Evolutionary conservation across 805 yeast species (phyloP).

Genomic region (Saccharomycopsis lassenensis): DNA sequence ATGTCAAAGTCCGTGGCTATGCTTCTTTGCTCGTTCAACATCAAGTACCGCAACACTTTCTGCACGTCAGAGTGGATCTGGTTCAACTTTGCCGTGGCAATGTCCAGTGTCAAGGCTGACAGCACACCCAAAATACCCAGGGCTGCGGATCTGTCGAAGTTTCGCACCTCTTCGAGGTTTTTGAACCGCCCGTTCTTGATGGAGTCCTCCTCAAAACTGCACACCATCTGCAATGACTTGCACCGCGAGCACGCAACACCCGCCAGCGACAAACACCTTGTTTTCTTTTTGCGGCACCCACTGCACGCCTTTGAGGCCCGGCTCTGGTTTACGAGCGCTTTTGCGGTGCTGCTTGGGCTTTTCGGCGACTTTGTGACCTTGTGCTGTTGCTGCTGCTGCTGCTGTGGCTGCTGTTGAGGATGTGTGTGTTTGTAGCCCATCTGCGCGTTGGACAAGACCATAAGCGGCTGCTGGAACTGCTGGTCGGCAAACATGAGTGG

Average conservation of each 20-base stretch:
- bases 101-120: not conserved
- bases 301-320: slow-evolving; percentile 26
- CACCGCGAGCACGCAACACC: slow-evolving; percentile 36
- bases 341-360: not conserved
- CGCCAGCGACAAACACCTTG: slow-evolving; percentile 33
- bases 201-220: slow-evolving; percentile 33
- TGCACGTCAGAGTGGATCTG: slow-evolving; percentile 19
- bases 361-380: slow-evolving; percentile 3
- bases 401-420: too few relatives aligned
- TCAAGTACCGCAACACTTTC: slow-evolving; percentile 8
- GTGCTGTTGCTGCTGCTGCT: not conserved
- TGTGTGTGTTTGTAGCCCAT: too few relatives aligned
- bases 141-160: slow-evolving; percentile 5
- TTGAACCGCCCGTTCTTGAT: slow-evolving; percentile 9
- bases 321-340: not conserved
- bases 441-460: too few relatives aligned
- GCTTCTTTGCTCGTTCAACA: not conserved
- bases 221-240: slow-evolving; percentile 28
- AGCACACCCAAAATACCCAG: slow-evolving; percentile 13
- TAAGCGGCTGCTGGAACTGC: too few relatives aligned
- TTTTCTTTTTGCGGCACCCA: slow-evolving; percentile 26
- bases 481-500: too few relatives aligned
- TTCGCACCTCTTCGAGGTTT: slow-evolving; percentile 6
- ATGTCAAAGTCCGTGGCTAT: too few relatives aligned
- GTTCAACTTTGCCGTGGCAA: slow-evolving; percentile 14